A percentile compares a stretch with the other conserved stretches of the same genome.
Conservation (phyloP, 176 grass and related monocot species). For the Carex kokanica region DNA sequence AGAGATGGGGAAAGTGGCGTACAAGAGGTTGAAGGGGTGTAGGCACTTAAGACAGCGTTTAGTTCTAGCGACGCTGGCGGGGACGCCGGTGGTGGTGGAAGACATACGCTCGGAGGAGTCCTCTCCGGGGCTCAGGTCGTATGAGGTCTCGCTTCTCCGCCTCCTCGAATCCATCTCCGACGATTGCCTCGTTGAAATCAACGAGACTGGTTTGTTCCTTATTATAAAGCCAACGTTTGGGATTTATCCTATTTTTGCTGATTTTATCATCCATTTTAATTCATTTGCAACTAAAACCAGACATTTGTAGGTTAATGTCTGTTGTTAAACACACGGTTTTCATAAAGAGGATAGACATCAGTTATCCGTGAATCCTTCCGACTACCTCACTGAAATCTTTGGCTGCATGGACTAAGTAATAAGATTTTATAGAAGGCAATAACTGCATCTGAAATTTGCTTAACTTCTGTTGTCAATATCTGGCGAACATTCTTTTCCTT, state of each 20-base stretch:
- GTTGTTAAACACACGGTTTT: background rate
- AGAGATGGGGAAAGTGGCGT: slow-evolving; percentile 29
- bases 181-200: slow-evolving; percentile 61
- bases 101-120: slow-evolving; percentile 66
- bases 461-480: background rate
- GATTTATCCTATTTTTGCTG: background rate
- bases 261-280: background rate
- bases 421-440: background rate
- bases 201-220: slow-evolving; percentile 48
- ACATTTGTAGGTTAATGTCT: background rate
- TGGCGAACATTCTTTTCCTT: background rate
- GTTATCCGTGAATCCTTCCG: background rate
- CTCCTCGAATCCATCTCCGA: slow-evolving; percentile 82
- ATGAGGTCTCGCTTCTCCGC: slow-evolving; percentile 78
- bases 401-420: background rate
- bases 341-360: background rate
- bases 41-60: slow-evolving; percentile 69
- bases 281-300: background rate
- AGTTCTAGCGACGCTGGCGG: slow-evolving; percentile 65
- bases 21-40: slow-evolving; percentile 51
- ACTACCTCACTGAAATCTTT: background rate
- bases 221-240: background rate
- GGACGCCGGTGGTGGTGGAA: slow-evolving; percentile 52
- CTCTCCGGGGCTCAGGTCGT: slow-evolving; percentile 55
- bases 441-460: background rate